Percentiles rank a stretch among this genome's conserved stretches.
Evolutionary conservation across 1,284 basidiomycete species (phyloP).

Genomic region (Melanopsichium pennsylvanicum): DNA sequence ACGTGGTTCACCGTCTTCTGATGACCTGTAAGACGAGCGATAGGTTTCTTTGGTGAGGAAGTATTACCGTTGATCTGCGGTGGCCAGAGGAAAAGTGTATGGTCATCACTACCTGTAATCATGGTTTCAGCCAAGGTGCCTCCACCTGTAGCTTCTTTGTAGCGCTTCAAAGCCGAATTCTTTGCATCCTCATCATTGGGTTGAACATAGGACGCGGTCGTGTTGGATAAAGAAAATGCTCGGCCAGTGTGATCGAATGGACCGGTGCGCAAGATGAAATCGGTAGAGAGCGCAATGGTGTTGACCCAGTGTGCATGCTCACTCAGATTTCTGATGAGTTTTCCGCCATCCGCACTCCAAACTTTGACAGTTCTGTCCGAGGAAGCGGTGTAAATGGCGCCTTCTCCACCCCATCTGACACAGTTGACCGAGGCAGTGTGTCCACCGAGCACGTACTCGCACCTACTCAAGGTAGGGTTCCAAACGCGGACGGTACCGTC

Average conservation of each 20-base stretch:
- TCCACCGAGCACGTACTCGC: conserved; percentile 88
- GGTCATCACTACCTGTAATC: conserved; percentile 91
- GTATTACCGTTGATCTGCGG: conserved; percentile 48
- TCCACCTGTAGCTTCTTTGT: conserved; percentile 78
- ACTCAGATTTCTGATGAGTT: conserved; percentile 75
- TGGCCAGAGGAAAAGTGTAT: conserved; percentile 71
- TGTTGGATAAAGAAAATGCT: conserved; percentile 1
- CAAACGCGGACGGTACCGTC: conserved; percentile 94
- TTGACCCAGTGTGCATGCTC: conserved; percentile 99
- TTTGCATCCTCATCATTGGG: conserved; percentile 20
- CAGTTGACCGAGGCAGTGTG: conserved; percentile 94
- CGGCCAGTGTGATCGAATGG: conserved; percentile 82
- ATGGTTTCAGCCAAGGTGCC: conserved; percentile 74
- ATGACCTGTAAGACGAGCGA: conserved; percentile 89
- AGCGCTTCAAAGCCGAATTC: conserved; percentile 68
- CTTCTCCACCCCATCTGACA: conserved; percentile 85
- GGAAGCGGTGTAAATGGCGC: conserved; percentile 80
- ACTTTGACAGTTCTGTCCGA: conserved; percentile 92
- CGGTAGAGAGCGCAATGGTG: conserved; percentile 91
- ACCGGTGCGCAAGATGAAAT: conserved; percentile 91
- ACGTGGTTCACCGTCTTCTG: conserved; percentile 96
- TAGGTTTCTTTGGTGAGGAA: conserved; percentile 75
- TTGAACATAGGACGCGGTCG: conserved; percentile 28
- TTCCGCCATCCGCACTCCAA: conserved; percentile 84
- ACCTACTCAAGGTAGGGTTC: conserved; percentile 77